Evolutionary conservation across 179 eudicot species (phyloP), one percentile per base, ranked within the genome.

Genomic region (Beta macrorhiza): DNA sequence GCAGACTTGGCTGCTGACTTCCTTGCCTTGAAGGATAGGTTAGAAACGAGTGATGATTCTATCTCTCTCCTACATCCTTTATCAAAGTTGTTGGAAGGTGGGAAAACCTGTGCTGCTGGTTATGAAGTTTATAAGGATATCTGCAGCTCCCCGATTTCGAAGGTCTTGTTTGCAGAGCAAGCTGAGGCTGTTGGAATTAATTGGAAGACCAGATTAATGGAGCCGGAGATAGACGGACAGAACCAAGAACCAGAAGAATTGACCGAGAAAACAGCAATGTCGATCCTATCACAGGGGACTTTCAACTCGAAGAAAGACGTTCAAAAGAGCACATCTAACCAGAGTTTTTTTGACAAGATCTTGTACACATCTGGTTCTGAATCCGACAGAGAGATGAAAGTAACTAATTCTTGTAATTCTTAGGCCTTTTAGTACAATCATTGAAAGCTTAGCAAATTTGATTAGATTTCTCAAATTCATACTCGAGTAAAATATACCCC

Each of bases 1-100:
- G 77, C 84, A 80, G 90, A 90, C 53, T 72, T 86, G 29, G 98
- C 91, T 64, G 81, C 88, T 17, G 75, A 83, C 16, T 97, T 94
- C 81, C 92, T 97, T 15, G 82, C 84, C 69, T 77, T 92, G 88
- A 91, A 90, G 88, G 84, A 90, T 16, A 77, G 79, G 22, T 87
- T 96, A 73, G 94, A 90, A 80, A 86, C 86, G 51, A 86, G 67
- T 64, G 83, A 91, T 32, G 87, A 88, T 76, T 87, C 98, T 13
- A 85, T 97, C 65, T 88, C 97, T 7, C 86, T 94, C 76, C 77
- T 97, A 82, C 99, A 97, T 86, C 97, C 97, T 13, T 77, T 94
- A 19, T 87, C 93, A 2, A 92, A 89, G 69, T 74, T 97, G 76
- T 80, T 97, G 69, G 95, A 92, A 87, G 93, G 92, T 1, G 96